Percentiles rank a stretch among this genome's conserved stretches.
Evolutionary conservation across 2,329 filamentous ascomycete genomes (phyloP).

Genomic region (Aspergillus fischeri): DNA sequence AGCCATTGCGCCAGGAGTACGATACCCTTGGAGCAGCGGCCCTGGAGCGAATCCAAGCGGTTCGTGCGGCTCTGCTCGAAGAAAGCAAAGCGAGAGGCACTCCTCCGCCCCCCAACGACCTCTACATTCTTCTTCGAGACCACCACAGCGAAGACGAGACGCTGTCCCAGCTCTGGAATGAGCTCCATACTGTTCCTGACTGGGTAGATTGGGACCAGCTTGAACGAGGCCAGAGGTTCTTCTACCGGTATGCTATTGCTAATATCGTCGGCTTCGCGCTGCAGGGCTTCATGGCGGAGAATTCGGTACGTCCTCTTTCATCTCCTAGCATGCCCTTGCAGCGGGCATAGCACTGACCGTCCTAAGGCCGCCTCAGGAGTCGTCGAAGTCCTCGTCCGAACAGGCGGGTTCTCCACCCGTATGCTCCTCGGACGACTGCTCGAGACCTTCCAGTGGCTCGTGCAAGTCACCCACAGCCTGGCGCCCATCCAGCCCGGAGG

Average conservation of each 20-base stretch:
- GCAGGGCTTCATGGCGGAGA: conserved; percentile 20
- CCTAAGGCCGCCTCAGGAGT: conserved; percentile 59
- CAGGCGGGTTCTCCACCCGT: conserved; percentile 66
- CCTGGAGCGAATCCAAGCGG: conserved; percentile 12
- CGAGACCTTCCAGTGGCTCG: conserved; percentile 70
- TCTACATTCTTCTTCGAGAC: conserved; percentile 58
- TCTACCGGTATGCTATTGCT: conserved; percentile 65
- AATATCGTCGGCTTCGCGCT: conserved; percentile 19
- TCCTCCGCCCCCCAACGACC: conserved; percentile 37
- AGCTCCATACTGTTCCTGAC: conserved; percentile 60
- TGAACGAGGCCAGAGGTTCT: conserved; percentile 65
- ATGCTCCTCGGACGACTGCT: conserved; percentile 61
- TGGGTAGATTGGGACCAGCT: conserved; percentile 77
- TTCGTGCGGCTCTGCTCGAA: conserved; percentile 6
- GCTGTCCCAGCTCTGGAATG: conserved; percentile 56
- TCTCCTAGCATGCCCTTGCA: too few species aligned
- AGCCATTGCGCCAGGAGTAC: conserved; percentile 15
- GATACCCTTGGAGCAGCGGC: conserved; percentile 10
- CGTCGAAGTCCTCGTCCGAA: conserved; percentile 67
- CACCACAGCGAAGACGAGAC: conserved; percentile 54
- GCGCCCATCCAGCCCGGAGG: conserved; percentile 63
- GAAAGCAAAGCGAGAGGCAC: conserved; percentile 5
- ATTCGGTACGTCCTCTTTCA: conserved; percentile 11
- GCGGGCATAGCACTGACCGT: not conserved
- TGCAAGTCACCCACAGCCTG: conserved; percentile 63